These are phyloP conservation scores for Naganishia sp. DNA, from an alignment of 1,284 basidiomycete species.

Conservation along the genomic window DNA sequence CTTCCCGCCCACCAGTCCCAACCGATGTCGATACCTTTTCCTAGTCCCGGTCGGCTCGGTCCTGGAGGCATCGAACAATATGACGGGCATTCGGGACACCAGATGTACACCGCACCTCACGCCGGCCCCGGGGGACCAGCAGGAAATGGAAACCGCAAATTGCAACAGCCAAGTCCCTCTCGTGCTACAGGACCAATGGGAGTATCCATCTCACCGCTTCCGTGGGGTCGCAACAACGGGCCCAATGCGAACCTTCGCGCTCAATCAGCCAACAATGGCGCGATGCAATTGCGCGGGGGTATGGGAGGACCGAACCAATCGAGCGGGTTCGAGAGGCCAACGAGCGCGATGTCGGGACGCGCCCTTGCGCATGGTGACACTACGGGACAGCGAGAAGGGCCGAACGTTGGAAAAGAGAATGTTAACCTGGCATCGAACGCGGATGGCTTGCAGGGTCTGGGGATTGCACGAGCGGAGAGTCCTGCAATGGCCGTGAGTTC, in stretches of 20 bases:
- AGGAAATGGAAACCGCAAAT: slow-evolving; percentile 6
- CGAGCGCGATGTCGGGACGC: slow-evolving; percentile 22
- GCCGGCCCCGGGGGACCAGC: not conserved
- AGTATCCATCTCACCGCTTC: slow-evolving; percentile 11
- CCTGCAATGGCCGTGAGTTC: slow-evolving; percentile 29
- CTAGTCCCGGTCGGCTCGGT: slow-evolving; percentile 13
- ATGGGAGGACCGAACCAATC: not conserved
- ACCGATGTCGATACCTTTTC: slow-evolving; percentile 14
- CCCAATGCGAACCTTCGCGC: not conserved
- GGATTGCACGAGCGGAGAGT: slow-evolving; percentile 29
- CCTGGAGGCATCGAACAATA: slow-evolving; percentile 4
- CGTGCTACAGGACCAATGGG: not conserved
- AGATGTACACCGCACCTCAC: slow-evolving; percentile 1
- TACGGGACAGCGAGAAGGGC: not conserved
- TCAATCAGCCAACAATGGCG: not conserved
- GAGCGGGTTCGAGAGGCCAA: slow-evolving; percentile 11
- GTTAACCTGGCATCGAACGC: slow-evolving; percentile 2
- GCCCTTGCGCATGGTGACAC: slow-evolving; percentile 3
- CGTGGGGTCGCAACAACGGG: slow-evolving; percentile 11
- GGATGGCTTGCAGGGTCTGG: slow-evolving; percentile 11
- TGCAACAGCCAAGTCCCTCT: slow-evolving; percentile 22
- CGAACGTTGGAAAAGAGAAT: not conserved
- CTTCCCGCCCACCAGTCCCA: slow-evolving; percentile 6
- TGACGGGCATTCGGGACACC: slow-evolving; percentile 3
- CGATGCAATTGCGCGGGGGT: slow-evolving; percentile 3